phyloP scores from a whole-genome alignment of 2,329 filamentous ascomycete species.

The Bipolaris oryzae region DNA sequence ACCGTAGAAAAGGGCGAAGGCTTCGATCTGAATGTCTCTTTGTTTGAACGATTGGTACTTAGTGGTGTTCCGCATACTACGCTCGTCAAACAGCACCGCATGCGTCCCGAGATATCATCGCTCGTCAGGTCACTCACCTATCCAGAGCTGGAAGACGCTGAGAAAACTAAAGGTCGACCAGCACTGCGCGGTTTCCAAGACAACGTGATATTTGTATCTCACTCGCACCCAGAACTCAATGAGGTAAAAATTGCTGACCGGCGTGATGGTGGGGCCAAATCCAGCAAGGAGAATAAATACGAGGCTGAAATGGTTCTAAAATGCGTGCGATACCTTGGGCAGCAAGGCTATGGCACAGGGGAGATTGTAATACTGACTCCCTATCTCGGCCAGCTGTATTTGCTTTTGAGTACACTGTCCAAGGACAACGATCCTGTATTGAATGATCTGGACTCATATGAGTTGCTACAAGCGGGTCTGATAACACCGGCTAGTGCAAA shows the following conservation, averaged over 20 bases:
- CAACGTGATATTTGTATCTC: conserved; percentile 71
- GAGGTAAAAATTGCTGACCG: conserved; percentile 54
- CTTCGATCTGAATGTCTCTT: conserved; percentile 69
- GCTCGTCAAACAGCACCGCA: conserved; percentile 69
- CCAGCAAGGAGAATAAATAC: conserved; percentile 67
- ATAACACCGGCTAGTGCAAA: conserved; percentile 60
- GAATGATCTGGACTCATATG: conserved; percentile 70
- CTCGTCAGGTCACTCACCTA: conserved; percentile 66
- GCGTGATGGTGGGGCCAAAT: conserved; percentile 56
- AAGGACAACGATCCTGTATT: conserved; percentile 67
- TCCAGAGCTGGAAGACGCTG: conserved; percentile 63
- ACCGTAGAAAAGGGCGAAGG: conserved; percentile 68
- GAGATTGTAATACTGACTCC: conserved; percentile 73
- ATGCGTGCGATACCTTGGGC: conserved; percentile 69
- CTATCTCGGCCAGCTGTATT: conserved; percentile 70
- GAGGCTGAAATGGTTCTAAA: conserved; percentile 71
- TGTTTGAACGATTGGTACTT: conserved; percentile 71
- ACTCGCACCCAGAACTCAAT: conserved; percentile 60
- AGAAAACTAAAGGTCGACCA: conserved; percentile 56
- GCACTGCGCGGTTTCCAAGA: conserved; percentile 62
- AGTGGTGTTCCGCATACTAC: conserved; percentile 61
- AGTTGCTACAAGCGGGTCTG: conserved; percentile 67
- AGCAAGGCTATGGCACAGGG: conserved; percentile 71
- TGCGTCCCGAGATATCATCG: conserved; percentile 69
- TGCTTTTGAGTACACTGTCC: conserved; percentile 61